phyloP scores from a whole-genome alignment of 2,329 filamentous ascomycete species.

The Juglanconis sp. region DNA sequence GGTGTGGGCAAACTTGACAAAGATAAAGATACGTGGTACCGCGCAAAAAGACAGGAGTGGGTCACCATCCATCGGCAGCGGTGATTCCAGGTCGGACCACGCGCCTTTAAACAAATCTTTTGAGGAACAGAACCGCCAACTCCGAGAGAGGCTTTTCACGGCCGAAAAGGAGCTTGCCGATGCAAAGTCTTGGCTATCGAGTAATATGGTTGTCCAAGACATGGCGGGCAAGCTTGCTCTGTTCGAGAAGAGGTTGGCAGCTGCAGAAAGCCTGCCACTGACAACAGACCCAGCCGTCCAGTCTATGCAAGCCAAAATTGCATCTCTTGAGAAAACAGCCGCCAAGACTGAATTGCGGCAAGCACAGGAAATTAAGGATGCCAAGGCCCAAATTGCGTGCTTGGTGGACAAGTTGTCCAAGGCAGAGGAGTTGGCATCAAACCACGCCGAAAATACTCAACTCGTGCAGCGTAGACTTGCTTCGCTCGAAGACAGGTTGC shows the following conservation, averaged over 20 bases:
- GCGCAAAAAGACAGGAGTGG: neutral
- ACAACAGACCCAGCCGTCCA: neutral
- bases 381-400: neutral
- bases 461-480: neutral
- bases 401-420: neutral
- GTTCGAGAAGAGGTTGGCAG: neutral
- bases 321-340: neutral
- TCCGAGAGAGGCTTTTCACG: neutral
- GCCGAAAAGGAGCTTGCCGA: slow-evolving; percentile 1
- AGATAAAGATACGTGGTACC: neutral
- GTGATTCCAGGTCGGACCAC: neutral
- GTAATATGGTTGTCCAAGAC: neutral
- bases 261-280: neutral
- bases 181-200: neutral
- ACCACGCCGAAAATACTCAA: neutral
- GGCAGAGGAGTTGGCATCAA: neutral
- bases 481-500: neutral
- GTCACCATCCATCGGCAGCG: neutral
- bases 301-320: neutral
- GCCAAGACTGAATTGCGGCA: neutral
- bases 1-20: neutral
- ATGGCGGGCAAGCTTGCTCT: neutral
- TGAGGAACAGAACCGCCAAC: neutral
- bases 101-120: neutral
- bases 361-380: neutral